A percentile compares a stretch with the other conserved stretches of the same genome.
These are phyloP conservation scores for Sugiyamaella japonica DNA, from an alignment of 1,139 yeast species.

Conservation along the genomic window DNA sequence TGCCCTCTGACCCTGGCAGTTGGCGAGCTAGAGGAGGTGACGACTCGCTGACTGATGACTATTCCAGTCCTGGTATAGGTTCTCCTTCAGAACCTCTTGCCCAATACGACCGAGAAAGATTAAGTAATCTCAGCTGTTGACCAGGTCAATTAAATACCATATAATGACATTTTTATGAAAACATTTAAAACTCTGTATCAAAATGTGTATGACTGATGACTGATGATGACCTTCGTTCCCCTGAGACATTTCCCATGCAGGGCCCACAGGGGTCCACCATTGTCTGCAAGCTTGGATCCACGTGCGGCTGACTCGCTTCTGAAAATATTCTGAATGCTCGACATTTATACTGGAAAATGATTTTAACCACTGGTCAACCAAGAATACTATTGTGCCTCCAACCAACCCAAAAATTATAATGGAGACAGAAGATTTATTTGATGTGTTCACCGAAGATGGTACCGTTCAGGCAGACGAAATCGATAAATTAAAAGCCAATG, in stretches of 20 bases:
- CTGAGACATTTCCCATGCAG: background rate
- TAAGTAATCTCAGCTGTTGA: slow-evolving; percentile 17
- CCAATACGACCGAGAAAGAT: slow-evolving; percentile 27
- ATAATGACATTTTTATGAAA: slow-evolving; percentile 6
- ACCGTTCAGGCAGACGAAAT: slow-evolving; percentile 4
- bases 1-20: slow-evolving; percentile 17
- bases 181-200: background rate
- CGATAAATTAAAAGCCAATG: background rate
- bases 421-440: slow-evolving; percentile 20
- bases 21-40: slow-evolving; percentile 2
- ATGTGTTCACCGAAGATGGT: slow-evolving; percentile 22
- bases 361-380: background rate
- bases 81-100: slow-evolving; percentile 18
- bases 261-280: background rate
- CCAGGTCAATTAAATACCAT: background rate
- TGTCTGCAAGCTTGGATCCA: no score
- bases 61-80: slow-evolving; percentile 6
- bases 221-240: background rate
- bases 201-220: background rate
- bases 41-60: slow-evolving; percentile 12
- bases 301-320: no score
- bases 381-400: background rate
- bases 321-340: no score
- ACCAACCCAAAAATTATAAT: slow-evolving; percentile 1
- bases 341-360: no score